These are phyloP conservation scores for Ambrosiella xylebori DNA, from an alignment of 2,329 filamentous ascomycete species.

Conservation along the genomic window DNA sequence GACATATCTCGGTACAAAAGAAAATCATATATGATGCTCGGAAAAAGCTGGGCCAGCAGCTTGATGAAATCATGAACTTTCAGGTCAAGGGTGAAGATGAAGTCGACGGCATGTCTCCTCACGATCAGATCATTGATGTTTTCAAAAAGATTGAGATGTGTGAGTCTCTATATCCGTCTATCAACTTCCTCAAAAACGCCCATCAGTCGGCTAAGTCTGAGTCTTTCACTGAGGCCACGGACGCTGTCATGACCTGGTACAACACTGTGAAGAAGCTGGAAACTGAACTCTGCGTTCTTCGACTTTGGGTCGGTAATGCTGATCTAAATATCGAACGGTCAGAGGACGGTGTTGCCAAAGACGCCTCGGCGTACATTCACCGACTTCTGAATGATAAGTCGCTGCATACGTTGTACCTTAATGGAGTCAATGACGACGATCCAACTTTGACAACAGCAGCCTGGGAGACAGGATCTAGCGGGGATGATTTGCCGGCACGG, in stretches of 20 bases:
- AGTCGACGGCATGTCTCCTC: conserved; percentile 60
- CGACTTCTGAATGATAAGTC: conserved; percentile 91
- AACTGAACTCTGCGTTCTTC: conserved; percentile 76
- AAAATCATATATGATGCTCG: conserved; percentile 79
- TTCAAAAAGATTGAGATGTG: conserved; percentile 81
- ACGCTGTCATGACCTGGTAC: conserved; percentile 87
- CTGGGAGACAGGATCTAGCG: not conserved
- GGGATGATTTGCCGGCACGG: not conserved
- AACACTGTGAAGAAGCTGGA: conserved; percentile 95
- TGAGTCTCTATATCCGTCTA: conserved; percentile 71
- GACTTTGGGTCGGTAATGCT: conserved; percentile 92
- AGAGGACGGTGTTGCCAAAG: conserved; percentile 44
- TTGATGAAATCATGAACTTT: conserved; percentile 85
- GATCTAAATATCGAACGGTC: conserved; percentile 75
- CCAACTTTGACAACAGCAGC: not conserved
- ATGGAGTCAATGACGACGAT: not conserved
- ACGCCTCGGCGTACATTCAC: conserved; percentile 88
- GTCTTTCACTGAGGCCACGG: conserved; percentile 65
- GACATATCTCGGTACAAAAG: conserved; percentile 67
- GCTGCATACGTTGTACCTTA: conserved; percentile 53
- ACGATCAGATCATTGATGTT: conserved; percentile 78
- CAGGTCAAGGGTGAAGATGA: conserved; percentile 88
- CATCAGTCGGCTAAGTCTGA: conserved; percentile 63
- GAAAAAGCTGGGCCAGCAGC: conserved; percentile 48
- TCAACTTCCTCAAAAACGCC: conserved; percentile 52